Evolutionary conservation across 1,284 basidiomycete genomes (phyloP).

Genomic region (Pascua guehoae): DNA sequence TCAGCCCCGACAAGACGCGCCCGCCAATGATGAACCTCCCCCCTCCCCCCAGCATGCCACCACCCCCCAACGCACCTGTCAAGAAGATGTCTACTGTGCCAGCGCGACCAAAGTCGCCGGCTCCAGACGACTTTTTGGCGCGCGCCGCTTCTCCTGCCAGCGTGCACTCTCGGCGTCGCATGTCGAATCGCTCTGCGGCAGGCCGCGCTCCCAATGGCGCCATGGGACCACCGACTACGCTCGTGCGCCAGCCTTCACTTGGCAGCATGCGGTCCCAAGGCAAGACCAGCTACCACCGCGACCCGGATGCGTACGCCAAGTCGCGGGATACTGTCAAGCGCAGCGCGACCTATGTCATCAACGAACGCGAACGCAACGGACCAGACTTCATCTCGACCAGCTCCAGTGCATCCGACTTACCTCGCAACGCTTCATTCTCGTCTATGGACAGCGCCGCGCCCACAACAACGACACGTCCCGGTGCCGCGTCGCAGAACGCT

Average conservation of each 20-base stretch:
- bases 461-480: not conserved
- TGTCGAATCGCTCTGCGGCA: constrained; percentile 51
- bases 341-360: constrained; percentile 24
- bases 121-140: constrained; percentile 79
- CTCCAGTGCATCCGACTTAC: constrained; percentile 31
- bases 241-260: constrained; percentile 70
- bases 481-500: not conserved
- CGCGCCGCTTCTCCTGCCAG: constrained; percentile 76
- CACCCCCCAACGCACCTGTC: constrained; percentile 56
- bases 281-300: constrained; percentile 16
- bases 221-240: constrained; percentile 62
- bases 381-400: constrained; percentile 29
- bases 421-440: constrained; percentile 40
- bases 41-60: constrained; percentile 74
- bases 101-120: constrained; percentile 76
- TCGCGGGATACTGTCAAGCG: constrained; percentile 40
- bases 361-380: constrained; percentile 14
- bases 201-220: constrained; percentile 22
- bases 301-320: constrained; percentile 50
- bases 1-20: constrained; percentile 66
- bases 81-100: constrained; percentile 52
- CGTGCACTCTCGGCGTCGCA: constrained; percentile 55
- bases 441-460: constrained; percentile 30
- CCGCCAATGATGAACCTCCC: constrained; percentile 81
- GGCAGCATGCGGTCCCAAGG: constrained; percentile 62